Percentiles rank a stretch among this genome's conserved stretches.
These are phyloP conservation scores for Parsonsia alboflavescens DNA, from an alignment of 257 asterid genomes.

Conservation along the genomic window DNA sequence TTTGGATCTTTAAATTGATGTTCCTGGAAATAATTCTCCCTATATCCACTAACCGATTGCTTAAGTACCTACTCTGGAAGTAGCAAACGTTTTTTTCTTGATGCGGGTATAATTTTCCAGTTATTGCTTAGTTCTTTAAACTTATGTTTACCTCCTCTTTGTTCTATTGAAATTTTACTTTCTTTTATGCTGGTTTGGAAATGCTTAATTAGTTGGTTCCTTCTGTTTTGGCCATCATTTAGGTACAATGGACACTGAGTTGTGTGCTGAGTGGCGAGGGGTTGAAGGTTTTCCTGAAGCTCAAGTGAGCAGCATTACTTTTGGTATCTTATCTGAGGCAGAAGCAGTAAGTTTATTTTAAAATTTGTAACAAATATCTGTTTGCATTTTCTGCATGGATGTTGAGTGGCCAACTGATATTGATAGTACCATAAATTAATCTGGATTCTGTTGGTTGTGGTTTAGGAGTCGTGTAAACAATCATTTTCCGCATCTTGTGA, in stretches of 20 bases:
- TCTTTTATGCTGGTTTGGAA: background rate
- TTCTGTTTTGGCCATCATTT: constrained; percentile 5
- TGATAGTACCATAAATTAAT: too few relatives aligned
- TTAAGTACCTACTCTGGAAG: background rate
- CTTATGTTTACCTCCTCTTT: background rate
- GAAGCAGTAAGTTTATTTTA: constrained; percentile 68
- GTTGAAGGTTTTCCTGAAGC: constrained; percentile 25
- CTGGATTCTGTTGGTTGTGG: background rate
- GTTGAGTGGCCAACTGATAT: background rate
- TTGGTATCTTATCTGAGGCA: constrained; percentile 56
- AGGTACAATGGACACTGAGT: constrained; percentile 51
- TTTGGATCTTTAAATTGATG: background rate
- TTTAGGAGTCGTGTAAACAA: background rate
- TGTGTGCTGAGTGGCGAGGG: constrained; percentile 38
- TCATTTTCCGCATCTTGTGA: background rate
- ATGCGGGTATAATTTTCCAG: background rate
- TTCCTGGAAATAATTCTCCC: background rate
- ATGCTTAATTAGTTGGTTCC: background rate
- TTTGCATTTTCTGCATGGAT: background rate
- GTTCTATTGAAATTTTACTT: background rate
- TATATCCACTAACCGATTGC: background rate
- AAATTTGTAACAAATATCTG: background rate
- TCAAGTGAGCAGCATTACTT: constrained; percentile 45
- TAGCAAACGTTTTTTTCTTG: too few relatives aligned
- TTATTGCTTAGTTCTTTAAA: background rate